Base-by-base conservation (phyloP, 2,329 filamentous ascomycete species). In the Helotiales sp. region DNA sequence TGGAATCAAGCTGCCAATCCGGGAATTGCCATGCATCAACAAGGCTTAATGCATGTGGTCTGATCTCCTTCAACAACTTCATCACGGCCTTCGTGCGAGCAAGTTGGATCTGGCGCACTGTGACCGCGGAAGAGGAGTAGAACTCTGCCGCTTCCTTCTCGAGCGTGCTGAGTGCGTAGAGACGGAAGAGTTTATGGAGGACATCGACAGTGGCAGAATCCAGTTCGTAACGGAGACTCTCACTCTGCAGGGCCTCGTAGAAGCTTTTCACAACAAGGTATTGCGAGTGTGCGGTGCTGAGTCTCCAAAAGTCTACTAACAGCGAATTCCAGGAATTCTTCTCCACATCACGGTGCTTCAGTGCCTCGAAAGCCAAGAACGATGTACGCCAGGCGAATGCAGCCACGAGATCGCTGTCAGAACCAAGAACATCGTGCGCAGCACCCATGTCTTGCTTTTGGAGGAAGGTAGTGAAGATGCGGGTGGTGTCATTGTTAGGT, bases 251-350 rank as follows among this genome's bases (percentile, higher is more conserved):
- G 1, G 86, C 82, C 3, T 88, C 83, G 80, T 96, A 92, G 81
- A 93, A 93, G 82, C 89, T 91, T 83, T 91, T 93, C 70, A 93
- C 90, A 0, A 93, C 85, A 72, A 93, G 85, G 78, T 93, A 93
- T 78, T 93, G 90, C 0, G 89, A 90, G 77, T 92, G 90, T 0
- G 91, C 91, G 6, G 90, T 92, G 65, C 85, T 89, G 6, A 93
- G 85, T 50, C 90, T 88, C 85, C 89, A 92, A 80, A 93, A 93
- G 79, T 93, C 90, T 15, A 93, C 88, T 17, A 93, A 85, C 8
- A 93, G 83, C 68, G 87, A 89, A 80, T 93, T 93, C 91, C 90
- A 93, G 0, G 89, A 86, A 74, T 88, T 87, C 83, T 92, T 92
- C 77, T 93, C 89, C 69, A 87, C 86, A 74, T 93, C 91, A 55